Evolutionary conservation across 2,329 filamentous ascomycete genomes (phyloP), one percentile per base, ranked within the genome.

Genomic region (Atkinsonella hypoxylon): DNA sequence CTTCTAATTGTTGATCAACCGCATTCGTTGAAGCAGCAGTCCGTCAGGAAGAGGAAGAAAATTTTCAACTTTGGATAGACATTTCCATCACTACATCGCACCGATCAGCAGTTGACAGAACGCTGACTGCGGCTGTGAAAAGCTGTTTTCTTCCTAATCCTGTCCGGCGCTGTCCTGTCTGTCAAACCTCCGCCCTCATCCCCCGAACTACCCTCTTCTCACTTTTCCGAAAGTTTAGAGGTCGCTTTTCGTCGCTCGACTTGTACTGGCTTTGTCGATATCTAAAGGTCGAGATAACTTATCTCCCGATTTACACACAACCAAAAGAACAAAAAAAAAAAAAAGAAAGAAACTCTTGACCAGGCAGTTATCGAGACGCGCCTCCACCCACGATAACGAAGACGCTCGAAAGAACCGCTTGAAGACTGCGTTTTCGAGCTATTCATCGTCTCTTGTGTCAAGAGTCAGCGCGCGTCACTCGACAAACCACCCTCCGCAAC

Each of bases 321-420:
- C 15, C 2, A 18, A 32, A 42, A 44, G 11, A 45, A 45, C 15
- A 26, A 5, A 7, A 18, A 15, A 47, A 43, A 47, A 51, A 26
- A 46, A 45, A 31, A 45, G 18, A 13, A 42, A 44, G 36, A 13
- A 8, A n/a, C 9, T 32, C 44, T 47, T 34, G 30, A 44, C 43
- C 49, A 47, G 44, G 49, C 39, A 51, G 49, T 51, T 51, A 51
- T 51, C 49, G 44, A 43, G 43, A 51, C 49, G 49, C 49, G 49
- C 49, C 34, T 47, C 48, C 49, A 51, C 49, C 44, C 38, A n/a
- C 49, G 49, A 51, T 51, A 51, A 51, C 49, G 11, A 30, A 51
- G 49, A 51, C 49, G 34, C 20, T 26, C 10, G 22, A 26, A 30
- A n/a, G 5, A 51, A 42, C 31, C 30, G 22, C 30, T 30, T 10